These are phyloP conservation scores for Ophiognomonia clavigignenti-juglandacearum DNA, from an alignment of 2,329 filamentous ascomycete genomes.

Conservation along the genomic window DNA sequence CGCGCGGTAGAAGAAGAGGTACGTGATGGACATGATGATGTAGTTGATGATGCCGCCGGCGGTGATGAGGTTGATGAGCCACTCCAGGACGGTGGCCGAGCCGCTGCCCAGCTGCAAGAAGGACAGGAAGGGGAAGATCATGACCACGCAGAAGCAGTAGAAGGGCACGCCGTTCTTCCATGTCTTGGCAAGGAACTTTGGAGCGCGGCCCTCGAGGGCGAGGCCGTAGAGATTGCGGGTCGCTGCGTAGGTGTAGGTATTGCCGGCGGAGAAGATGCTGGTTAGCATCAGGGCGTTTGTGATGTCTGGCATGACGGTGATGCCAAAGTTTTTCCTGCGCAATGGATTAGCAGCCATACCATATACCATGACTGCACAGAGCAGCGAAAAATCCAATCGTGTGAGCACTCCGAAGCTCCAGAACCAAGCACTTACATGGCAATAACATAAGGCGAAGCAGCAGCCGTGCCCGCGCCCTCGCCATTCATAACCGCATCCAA, in stretches of 20 bases:
- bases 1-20: slow-evolving; percentile 16
- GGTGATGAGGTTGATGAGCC: slow-evolving; percentile 53
- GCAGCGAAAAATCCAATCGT: no score
- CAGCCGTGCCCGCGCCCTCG: slow-evolving; percentile 36
- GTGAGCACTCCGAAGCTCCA: no score
- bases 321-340: slow-evolving; percentile 37
- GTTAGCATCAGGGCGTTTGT: slow-evolving; percentile 45
- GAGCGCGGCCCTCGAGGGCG: slow-evolving; percentile 15
- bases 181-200: slow-evolving; percentile 47
- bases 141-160: slow-evolving; percentile 49
- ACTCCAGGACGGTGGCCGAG: slow-evolving; percentile 27
- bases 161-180: slow-evolving; percentile 58
- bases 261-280: slow-evolving; percentile 17
- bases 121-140: slow-evolving; percentile 45
- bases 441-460: slow-evolving; percentile 59
- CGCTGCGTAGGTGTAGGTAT: slow-evolving; percentile 16
- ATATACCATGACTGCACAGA: background rate
- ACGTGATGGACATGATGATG: slow-evolving; percentile 35
- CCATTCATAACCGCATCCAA: slow-evolving; percentile 46
- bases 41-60: slow-evolving; percentile 59
- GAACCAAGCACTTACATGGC: slow-evolving; percentile 39
- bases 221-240: slow-evolving; percentile 16
- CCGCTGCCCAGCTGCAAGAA: slow-evolving; percentile 13
- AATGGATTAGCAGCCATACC: background rate
- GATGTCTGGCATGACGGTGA: slow-evolving; percentile 50